These are phyloP conservation scores for Papilionanthe hybrid DNA, from an alignment of 116 monocot genomes.

Conservation along the genomic window DNA sequence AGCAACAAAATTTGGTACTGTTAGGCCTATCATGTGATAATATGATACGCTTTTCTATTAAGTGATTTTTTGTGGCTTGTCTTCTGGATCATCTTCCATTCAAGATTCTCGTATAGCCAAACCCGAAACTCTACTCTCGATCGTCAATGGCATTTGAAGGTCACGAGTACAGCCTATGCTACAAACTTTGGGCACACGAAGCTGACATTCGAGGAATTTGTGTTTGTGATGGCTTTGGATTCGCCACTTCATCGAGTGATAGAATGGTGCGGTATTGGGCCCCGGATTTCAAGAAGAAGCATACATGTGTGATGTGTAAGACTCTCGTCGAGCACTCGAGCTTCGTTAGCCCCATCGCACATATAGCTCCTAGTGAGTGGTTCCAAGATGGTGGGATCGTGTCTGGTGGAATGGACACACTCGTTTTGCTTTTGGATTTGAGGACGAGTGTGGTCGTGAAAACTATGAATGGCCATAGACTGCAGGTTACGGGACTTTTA, in stretches of 20 bases:
- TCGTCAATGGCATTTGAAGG: conserved; percentile 27
- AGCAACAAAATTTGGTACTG: no score
- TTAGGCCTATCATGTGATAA: no score
- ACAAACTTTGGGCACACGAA: conserved; percentile 60
- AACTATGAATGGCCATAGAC: conserved; percentile 72
- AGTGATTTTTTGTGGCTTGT: no score
- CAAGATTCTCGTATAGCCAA: no score
- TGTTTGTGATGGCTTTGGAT: conserved; percentile 55
- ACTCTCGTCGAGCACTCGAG: conserved; percentile 72
- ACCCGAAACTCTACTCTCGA: no score
- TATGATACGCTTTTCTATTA: no score
- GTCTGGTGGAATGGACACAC: conserved; percentile 89
- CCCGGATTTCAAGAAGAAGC: conserved; percentile 40
- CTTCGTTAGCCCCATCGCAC: conserved; percentile 89
- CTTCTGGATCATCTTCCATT: no score
- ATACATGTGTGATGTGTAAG: conserved; percentile 44
- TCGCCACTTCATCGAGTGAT: conserved; percentile 91
- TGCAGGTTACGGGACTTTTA: conserved; percentile 73
- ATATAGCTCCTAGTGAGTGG: conserved; percentile 59
- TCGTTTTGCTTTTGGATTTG: conserved; percentile 80
- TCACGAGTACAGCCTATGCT: conserved; percentile 47
- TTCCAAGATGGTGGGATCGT: conserved; percentile 73
- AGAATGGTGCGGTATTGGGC: conserved; percentile 73
- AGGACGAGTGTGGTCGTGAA: conserved; percentile 38
- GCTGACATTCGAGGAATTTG: conserved; percentile 84